Base-by-base conservation (phyloP, 148 eudicot species). In the Rhododendron henanense region DNA sequence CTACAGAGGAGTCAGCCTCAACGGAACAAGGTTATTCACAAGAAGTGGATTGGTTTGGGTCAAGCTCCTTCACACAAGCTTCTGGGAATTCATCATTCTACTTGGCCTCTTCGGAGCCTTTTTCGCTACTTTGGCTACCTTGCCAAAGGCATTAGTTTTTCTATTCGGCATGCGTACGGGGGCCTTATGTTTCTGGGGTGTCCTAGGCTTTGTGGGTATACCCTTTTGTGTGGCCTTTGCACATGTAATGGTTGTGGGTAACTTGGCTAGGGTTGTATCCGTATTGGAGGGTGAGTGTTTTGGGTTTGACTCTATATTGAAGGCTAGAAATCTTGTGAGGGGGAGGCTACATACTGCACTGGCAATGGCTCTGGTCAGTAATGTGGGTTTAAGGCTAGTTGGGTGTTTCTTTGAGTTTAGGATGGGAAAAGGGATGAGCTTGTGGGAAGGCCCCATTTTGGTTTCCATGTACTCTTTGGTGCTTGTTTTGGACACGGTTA, bases 401-500 rank as follows among this genome's bases (percentile, higher is more conserved):
- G 86, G 55, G 35, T 84, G 51, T 84, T 55, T 84, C 53, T 76
- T 76, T 76, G 86, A 84, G 55, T 76, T 84, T 15, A 84, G 81
- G 10, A 37, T 84, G 81, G 39, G 57, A 21, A 84, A 39, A 71
- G 86, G 86, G 25, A 37, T 84, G 71, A 76, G 81, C 41, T 75
- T 76, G 73, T 84, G 81, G 86, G 86, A 84, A 84, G 53, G 33
- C 16, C 81, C 86, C 28, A 35, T 76, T 41, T 75, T 84, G 86
- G 86, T 76, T 53, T 84, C 86, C 73, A 84, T 84, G 86, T 84
- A 84, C 80, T 84, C 86, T 55, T 75, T 75, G 53, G 69, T 76
- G 53, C 81, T 84, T 53, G 86, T 84, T 84, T 84, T 84, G 81
- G 86, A 84, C 81, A 75, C 71, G 2, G 39, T 84, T 71, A 75